These are phyloP conservation scores for Coniella vitis DNA, from an alignment of 2,329 filamentous ascomycete genomes.

Conservation along the genomic window DNA sequence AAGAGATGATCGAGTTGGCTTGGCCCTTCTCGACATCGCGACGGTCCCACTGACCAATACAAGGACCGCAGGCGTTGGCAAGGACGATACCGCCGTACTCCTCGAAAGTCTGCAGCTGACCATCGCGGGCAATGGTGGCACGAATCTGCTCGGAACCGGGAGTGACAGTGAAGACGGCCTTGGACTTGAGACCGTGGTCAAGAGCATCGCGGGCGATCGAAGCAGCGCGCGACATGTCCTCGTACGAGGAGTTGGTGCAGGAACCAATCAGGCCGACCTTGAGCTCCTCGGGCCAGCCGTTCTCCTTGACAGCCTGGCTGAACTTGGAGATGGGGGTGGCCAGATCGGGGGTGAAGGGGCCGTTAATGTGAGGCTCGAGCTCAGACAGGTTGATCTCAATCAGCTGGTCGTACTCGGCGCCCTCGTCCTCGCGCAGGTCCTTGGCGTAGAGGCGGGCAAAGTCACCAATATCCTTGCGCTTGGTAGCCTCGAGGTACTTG, in stretches of 20 bases:
- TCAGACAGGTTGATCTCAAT: constrained; percentile 93
- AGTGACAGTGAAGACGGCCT: constrained; percentile 88
- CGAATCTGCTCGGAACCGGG: constrained; percentile 96
- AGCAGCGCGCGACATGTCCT: constrained; percentile 90
- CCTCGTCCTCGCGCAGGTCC: constrained; percentile 81
- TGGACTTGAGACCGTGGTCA: constrained; percentile 87
- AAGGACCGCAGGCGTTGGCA: constrained; percentile 89
- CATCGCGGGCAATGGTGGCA: constrained; percentile 84
- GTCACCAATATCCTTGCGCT: constrained; percentile 84
- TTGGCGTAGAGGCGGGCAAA: constrained; percentile 78
- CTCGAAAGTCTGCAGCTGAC: constrained; percentile 89
- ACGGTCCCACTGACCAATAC: constrained; percentile 94
- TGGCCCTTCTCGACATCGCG: constrained; percentile 90
- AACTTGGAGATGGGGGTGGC: constrained; percentile 98
- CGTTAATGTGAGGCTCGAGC: constrained; percentile 97
- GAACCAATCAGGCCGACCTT: constrained; percentile 97
- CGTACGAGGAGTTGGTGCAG: constrained; percentile 85
- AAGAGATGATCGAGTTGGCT: constrained; percentile 94
- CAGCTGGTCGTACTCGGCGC: constrained; percentile 89
- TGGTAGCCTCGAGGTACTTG: constrained; percentile 88
- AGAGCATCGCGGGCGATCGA: constrained; percentile 89
- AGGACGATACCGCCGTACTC: constrained; percentile 93
- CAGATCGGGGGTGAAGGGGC: constrained; percentile 96
- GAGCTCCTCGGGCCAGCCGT: constrained; percentile 93
- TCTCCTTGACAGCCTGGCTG: constrained; percentile 85